phyloP scores from a whole-genome alignment of 306 rosid genomes.

The Potentilla sterilis region DNA sequence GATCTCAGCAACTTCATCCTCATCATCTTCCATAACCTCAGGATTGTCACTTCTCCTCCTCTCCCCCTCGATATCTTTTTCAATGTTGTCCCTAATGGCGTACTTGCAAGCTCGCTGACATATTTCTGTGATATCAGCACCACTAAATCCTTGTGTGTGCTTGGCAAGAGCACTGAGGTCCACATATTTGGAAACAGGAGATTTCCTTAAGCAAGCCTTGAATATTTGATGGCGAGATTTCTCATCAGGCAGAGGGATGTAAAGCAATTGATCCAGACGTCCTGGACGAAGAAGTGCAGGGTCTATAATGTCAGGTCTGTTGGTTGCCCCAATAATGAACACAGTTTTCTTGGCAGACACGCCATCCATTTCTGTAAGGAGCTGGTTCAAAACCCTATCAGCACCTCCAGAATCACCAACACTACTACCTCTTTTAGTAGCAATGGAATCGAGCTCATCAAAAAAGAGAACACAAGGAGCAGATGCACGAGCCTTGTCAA shows the following conservation, averaged over 20 bases:
- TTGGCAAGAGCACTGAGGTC: constrained; percentile 33
- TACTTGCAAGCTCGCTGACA: constrained; percentile 41
- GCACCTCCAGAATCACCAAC: constrained; percentile 39
- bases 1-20: constrained; percentile 27
- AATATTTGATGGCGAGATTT: constrained; percentile 31
- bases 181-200: constrained; percentile 31
- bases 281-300: constrained; percentile 52
- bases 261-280: constrained; percentile 39
- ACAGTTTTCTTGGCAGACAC: constrained; percentile 34
- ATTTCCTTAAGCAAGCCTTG: constrained; percentile 35
- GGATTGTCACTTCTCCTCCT: constrained; percentile 24
- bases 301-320: constrained; percentile 47
- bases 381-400: constrained; percentile 37
- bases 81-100: constrained; percentile 34
- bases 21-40: constrained; percentile 33
- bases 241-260: constrained; percentile 36
- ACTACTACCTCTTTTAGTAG: constrained; percentile 35
- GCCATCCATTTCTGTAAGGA: constrained; percentile 34
- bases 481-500: constrained; percentile 35
- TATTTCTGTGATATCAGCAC: constrained; percentile 37
- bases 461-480: constrained; percentile 39
- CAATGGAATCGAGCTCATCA: constrained; percentile 38
- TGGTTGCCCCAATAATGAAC: constrained; percentile 41
- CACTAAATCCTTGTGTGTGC: constrained; percentile 31
- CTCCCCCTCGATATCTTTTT: constrained; percentile 34